phyloP scores from a whole-genome alignment of 129 eudicot genomes.

The Lactuca sativa region DNA sequence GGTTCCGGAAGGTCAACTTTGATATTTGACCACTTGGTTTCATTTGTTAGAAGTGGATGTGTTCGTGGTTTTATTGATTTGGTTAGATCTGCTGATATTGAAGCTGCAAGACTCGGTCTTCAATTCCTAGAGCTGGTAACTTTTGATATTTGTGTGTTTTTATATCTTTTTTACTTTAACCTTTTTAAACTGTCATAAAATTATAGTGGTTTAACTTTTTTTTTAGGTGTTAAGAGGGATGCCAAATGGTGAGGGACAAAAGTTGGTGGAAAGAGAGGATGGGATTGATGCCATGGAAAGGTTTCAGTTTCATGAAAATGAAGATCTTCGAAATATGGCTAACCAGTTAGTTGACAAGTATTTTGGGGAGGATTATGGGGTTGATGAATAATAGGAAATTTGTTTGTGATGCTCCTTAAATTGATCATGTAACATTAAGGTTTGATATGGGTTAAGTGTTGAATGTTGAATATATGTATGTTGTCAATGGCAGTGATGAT shows the following conservation, averaged over 20 bases:
- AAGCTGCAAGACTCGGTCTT: slow-evolving; percentile 92
- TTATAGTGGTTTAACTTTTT: neutral
- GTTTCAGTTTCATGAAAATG: slow-evolving; percentile 90
- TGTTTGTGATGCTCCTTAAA: slow-evolving; percentile 7
- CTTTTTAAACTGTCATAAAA: no score
- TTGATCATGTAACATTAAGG: slow-evolving; percentile 25
- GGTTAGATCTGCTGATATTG: slow-evolving; percentile 95
- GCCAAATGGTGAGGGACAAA: slow-evolving; percentile 89
- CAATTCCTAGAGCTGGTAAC: slow-evolving; percentile 91
- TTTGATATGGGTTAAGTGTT: slow-evolving; percentile 13
- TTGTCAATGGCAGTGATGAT: neutral
- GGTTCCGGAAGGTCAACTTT: slow-evolving; percentile 66
- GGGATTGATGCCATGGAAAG: slow-evolving; percentile 98
- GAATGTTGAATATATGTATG: slow-evolving; percentile 13
- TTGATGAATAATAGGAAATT: slow-evolving; percentile 42
- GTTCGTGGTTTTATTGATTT: slow-evolving; percentile 76
- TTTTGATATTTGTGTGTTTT: neutral
- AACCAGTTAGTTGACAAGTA: slow-evolving; percentile 82
- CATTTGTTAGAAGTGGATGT: slow-evolving; percentile 80
- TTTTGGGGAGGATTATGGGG: slow-evolving; percentile 94
- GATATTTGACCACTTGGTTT: slow-evolving; percentile 81
- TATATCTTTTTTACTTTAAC: no score
- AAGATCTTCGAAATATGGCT: slow-evolving; percentile 88
- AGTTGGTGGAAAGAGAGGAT: slow-evolving; percentile 84
- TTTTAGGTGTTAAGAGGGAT: slow-evolving; percentile 82